These are phyloP conservation scores for Rhizophlyctis rosea DNA, from an alignment of 192 early-diverging fungal species.

Conservation along the genomic window DNA sequence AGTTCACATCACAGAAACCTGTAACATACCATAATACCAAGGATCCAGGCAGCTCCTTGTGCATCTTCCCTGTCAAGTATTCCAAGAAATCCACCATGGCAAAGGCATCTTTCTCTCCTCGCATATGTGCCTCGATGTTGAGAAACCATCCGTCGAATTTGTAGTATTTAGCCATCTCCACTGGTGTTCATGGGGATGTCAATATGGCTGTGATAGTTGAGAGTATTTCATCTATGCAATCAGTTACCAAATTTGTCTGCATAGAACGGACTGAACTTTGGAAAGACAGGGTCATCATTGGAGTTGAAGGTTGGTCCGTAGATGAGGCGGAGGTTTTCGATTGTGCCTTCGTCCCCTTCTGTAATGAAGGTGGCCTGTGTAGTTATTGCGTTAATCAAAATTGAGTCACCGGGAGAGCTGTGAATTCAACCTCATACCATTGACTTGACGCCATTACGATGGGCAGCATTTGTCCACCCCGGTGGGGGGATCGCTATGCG, in stretches of 20 bases:
- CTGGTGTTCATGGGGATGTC: slow-evolving; percentile 12
- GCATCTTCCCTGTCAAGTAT: slow-evolving; percentile 46
- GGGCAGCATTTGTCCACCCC: slow-evolving; percentile 60
- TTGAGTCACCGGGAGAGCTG: not conserved
- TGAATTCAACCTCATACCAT: slow-evolving; percentile 19
- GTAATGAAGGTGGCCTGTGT: slow-evolving; percentile 56
- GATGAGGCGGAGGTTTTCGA: slow-evolving; percentile 53
- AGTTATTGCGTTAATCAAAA: too few species aligned
- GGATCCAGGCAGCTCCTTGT: slow-evolving; percentile 45
- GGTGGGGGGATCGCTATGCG: slow-evolving; percentile 59
- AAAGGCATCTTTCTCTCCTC: slow-evolving; percentile 16
- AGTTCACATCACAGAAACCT: not conserved
- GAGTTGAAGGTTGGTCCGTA: slow-evolving; percentile 42
- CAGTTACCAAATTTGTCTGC: slow-evolving; percentile 61
- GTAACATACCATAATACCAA: slow-evolving; percentile 48
- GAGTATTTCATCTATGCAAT: not conserved
- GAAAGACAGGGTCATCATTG: slow-evolving; percentile 20
- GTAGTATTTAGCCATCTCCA: slow-evolving; percentile 58
- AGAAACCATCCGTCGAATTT: slow-evolving; percentile 68
- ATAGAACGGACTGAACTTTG: slow-evolving; percentile 44
- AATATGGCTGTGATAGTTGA: not conserved
- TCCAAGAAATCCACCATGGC: slow-evolving; percentile 38
- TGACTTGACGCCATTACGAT: slow-evolving; percentile 55
- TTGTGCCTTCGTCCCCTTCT: slow-evolving; percentile 49
- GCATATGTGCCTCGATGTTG: slow-evolving; percentile 58